Conservation (phyloP, 305 asterid genomes). For the Rubia peregrina region DNA sequence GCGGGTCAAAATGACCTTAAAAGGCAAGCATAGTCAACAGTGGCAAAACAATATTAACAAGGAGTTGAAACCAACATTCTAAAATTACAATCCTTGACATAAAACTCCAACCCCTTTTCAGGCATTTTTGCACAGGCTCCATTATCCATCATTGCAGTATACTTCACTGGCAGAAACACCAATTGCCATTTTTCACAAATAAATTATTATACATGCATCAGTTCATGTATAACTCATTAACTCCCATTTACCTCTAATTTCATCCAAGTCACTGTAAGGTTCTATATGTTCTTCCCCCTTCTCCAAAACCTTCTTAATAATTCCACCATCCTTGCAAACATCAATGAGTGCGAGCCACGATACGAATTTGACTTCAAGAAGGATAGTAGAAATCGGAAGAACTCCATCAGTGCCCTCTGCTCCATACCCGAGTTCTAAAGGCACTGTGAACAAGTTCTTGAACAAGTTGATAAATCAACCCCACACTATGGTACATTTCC, state of each 20-base stretch:
- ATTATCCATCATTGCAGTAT: constrained; percentile 42
- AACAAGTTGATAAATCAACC: too few relatives aligned
- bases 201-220: constrained; percentile 15
- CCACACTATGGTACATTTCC: too few relatives aligned
- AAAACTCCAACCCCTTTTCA: constrained; percentile 57
- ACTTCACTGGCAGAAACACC: constrained; percentile 40
- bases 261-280: constrained; percentile 64
- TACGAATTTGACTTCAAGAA: constrained; percentile 57
- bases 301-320: constrained; percentile 50
- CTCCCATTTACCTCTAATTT: constrained; percentile 45
- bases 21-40: not conserved
- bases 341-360: constrained; percentile 65
- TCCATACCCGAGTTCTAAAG: constrained; percentile 42
- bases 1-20: constrained; percentile 56
- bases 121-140: constrained; percentile 43
- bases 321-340: constrained; percentile 68
- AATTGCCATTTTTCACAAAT: constrained; percentile 12
- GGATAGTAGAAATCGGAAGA: constrained; percentile 39
- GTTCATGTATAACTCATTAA: not conserved
- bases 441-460: constrained; percentile 15
- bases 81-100: constrained; percentile 49
- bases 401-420: constrained; percentile 30
- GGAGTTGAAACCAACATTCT: not conserved
- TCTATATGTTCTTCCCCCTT: constrained; percentile 45
- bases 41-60: not conserved